Evolutionary conservation across 2,329 filamentous ascomycete species (phyloP).

Genomic region (Colletotrichum caudatum): DNA sequence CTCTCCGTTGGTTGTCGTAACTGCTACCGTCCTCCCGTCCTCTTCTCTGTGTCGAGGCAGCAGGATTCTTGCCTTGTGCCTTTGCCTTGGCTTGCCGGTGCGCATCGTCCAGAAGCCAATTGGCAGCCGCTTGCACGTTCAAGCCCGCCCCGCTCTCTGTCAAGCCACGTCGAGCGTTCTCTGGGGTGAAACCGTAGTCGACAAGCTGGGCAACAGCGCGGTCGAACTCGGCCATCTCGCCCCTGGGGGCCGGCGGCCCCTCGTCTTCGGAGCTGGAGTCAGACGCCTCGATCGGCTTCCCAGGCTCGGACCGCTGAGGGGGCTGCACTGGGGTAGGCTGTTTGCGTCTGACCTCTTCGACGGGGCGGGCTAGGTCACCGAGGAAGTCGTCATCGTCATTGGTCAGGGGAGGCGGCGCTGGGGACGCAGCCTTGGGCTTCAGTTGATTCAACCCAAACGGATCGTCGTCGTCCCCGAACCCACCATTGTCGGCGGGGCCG

Average conservation of each 20-base stretch:
- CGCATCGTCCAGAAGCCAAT: conserved; percentile 91
- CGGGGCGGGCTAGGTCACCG: conserved; percentile 73
- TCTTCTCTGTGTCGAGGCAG: conserved; percentile 54
- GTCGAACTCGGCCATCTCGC: conserved; percentile 66
- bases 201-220: conserved; percentile 87
- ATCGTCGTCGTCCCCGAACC: conserved; percentile 80
- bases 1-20: conserved; percentile 44
- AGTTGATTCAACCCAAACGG: conserved; percentile 84
- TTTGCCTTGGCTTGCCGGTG: conserved; percentile 86
- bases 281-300: conserved; percentile 66
- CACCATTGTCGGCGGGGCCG: conserved; percentile 47
- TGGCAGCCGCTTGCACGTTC: conserved; percentile 87
- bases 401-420: conserved; percentile 45
- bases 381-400: conserved; percentile 72
- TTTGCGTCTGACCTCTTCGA: conserved; percentile 71
- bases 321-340: conserved; percentile 53
- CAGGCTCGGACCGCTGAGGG: conserved; percentile 60
- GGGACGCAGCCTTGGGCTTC: conserved; percentile 56
- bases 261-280: conserved; percentile 63
- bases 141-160: conserved; percentile 82
- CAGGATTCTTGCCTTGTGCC: conserved; percentile 64
- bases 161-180: conserved; percentile 84
- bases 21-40: conserved; percentile 50
- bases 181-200: conserved; percentile 92
- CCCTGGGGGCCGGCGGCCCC: conserved; percentile 45